phyloP scores from a whole-genome alignment of 352 stramenopile species.

The Globisporangium perplexum region DNA sequence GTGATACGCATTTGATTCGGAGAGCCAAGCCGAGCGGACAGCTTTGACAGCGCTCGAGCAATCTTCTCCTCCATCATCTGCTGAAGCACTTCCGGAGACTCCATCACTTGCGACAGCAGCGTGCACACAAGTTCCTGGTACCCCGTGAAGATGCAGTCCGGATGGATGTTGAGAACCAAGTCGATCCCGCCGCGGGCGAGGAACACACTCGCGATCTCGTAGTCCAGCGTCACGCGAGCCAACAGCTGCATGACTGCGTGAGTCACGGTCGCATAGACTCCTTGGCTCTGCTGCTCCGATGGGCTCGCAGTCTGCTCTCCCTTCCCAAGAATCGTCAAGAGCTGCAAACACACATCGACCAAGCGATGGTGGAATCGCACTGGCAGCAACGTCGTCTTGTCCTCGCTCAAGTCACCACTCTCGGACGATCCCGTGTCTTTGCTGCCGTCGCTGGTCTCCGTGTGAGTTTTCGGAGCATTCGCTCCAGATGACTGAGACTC shows the following conservation, averaged over 20 bases:
- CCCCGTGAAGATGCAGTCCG: slow-evolving; percentile 41
- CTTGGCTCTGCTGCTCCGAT: background rate
- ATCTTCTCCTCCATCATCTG: slow-evolving; percentile 88
- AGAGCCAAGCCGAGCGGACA: slow-evolving; percentile 62
- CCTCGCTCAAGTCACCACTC: slow-evolving; percentile 10
- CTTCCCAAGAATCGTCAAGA: slow-evolving; percentile 10
- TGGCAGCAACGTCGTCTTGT: slow-evolving; percentile 6
- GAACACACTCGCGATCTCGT: slow-evolving; percentile 66
- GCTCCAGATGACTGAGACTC: background rate
- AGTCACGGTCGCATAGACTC: slow-evolving; percentile 20
- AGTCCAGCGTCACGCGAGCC: slow-evolving; percentile 59
- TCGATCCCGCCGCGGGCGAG: slow-evolving; percentile 48
- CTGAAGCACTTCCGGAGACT: slow-evolving; percentile 81
- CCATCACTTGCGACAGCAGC: slow-evolving; percentile 66
- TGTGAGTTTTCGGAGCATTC: slow-evolving; percentile 2
- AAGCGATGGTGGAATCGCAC: slow-evolving; percentile 29
- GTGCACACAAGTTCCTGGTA: slow-evolving; percentile 73
- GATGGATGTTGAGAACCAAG: slow-evolving; percentile 41
- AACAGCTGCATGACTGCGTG: slow-evolving; percentile 77
- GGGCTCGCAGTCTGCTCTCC: background rate
- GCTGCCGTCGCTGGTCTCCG: slow-evolving; percentile 6
- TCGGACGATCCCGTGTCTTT: slow-evolving; percentile 10
- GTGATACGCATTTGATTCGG: slow-evolving; percentile 78
- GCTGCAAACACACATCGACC: slow-evolving; percentile 29
- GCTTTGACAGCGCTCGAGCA: slow-evolving; percentile 62